Base-by-base conservation (phyloP, 768 basidiomycete species). In the Boletus speciosus region DNA sequence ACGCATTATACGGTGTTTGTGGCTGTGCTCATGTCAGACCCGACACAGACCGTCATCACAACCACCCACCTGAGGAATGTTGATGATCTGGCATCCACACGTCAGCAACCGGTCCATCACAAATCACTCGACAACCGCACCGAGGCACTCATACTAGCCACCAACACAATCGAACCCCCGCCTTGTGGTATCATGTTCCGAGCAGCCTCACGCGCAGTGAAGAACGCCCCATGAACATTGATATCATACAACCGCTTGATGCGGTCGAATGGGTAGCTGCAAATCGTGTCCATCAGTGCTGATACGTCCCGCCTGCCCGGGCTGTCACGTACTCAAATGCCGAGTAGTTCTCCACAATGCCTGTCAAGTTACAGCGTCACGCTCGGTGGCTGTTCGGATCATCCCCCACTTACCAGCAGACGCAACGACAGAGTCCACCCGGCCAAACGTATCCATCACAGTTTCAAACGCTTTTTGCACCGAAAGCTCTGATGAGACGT, bases 1-100 rank as follows among this genome's bases (percentile, higher is more conserved):
- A 95, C 9, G 91, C 90, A 71, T 98, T 98, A 71, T 98, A 98
- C 0, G 95, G 93, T 5, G 91, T 90, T 78, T 98, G 96, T 39
- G 81, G 82, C 82, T 92, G 68, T 53, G 53, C 41, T 31, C 35
- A 49, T 3, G 42, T 52, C 36, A 52, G 39, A 16, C 36, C 31
- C 34, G 21, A 11, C 3, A 6, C 10, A 6, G n/a, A 29, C 37
- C 14, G 2, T 32, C n/a, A 8, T 15, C 21, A 52, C 25, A 15
- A 52, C 21, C 12, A 54, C 63, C 67, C 55, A 86, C 86, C 78
- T 93, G 94, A 40, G 95, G 94, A 51, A 90, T 81, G 69, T 95
- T 95, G 68, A 95, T 79, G 57, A 95, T 84, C 88, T 93, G 63
- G 39, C 19, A 27, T 47, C 19, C 32, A 52, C 47, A 56, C 15